Percentiles rank a stretch among this genome's conserved stretches.
Evolutionary conservation across 2,329 filamentous ascomycete species (phyloP).

Genomic region (Fusarium staphyleae): DNA sequence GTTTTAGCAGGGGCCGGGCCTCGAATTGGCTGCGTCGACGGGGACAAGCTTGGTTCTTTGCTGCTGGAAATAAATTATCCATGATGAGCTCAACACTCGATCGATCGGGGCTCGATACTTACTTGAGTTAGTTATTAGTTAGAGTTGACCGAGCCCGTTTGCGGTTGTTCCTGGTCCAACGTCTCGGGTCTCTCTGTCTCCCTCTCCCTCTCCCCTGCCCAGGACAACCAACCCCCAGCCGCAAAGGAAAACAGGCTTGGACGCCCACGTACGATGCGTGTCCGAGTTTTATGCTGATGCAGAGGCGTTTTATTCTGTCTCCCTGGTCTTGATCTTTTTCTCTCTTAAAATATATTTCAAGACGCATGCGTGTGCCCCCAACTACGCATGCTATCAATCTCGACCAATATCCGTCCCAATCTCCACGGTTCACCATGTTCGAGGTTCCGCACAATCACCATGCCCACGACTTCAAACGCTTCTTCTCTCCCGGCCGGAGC

Average conservation of each 20-base stretch:
- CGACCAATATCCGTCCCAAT: no score
- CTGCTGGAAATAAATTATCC: not conserved
- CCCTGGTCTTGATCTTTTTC: slow-evolving; percentile 2
- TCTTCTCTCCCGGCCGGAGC: slow-evolving; percentile 39
- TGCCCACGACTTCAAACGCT: slow-evolving; percentile 38
- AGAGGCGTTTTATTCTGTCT: slow-evolving; percentile 24
- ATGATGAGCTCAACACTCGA: not conserved
- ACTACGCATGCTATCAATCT: no score
- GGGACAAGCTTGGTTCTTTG: slow-evolving; percentile 12
- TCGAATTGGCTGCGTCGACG: slow-evolving; percentile 19
- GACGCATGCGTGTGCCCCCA: not conserved
- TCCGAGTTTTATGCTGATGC: slow-evolving; percentile 21
- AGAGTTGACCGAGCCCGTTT: slow-evolving; percentile 17
- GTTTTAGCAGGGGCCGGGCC: slow-evolving; percentile 14
- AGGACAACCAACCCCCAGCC: not conserved
- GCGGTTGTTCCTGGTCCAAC: slow-evolving; percentile 1
- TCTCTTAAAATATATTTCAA: slow-evolving; percentile 1
- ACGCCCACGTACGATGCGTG: slow-evolving; percentile 16
- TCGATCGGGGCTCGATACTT: slow-evolving; percentile 16
- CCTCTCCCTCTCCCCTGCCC: not conserved
- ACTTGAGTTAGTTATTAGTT: no score
- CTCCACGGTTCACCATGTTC: slow-evolving; percentile 39
- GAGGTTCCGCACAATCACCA: slow-evolving; percentile 40
- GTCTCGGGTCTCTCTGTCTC: slow-evolving; percentile 1
- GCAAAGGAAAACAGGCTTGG: not conserved